These are phyloP conservation scores for Globisporangium emineosum DNA, from an alignment of 352 stramenopile genomes.

Conservation along the genomic window DNA sequence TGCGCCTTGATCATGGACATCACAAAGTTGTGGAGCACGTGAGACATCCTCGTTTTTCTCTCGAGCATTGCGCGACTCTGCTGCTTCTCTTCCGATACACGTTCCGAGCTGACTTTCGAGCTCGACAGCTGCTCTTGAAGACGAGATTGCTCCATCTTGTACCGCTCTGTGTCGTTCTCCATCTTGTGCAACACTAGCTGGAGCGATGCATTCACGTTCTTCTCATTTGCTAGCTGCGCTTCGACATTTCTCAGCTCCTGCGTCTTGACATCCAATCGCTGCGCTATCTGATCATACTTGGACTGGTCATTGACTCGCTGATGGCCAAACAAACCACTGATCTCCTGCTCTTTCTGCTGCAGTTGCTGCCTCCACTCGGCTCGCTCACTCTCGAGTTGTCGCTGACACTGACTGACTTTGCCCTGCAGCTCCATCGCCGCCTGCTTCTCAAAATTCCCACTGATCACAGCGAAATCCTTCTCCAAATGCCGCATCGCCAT, in stretches of 20 bases:
- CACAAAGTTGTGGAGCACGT: slow-evolving; percentile 31
- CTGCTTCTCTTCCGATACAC: slow-evolving; percentile 22
- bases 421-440: slow-evolving; percentile 20
- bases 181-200: slow-evolving; percentile 33
- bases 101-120: slow-evolving; percentile 29
- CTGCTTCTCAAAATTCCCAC: slow-evolving; percentile 27
- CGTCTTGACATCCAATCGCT: slow-evolving; percentile 39
- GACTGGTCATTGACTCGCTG: slow-evolving; percentile 52
- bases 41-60: slow-evolving; percentile 23
- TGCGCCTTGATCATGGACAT: slow-evolving; percentile 21
- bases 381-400: slow-evolving; percentile 35
- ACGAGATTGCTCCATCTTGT: slow-evolving; percentile 30
- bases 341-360: slow-evolving; percentile 50
- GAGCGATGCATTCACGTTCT: slow-evolving; percentile 27
- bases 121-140: slow-evolving; percentile 38
- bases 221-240: slow-evolving; percentile 20
- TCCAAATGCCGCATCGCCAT: slow-evolving; percentile 27
- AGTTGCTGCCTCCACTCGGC: slow-evolving; percentile 39
- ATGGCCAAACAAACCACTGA: slow-evolving; percentile 35
- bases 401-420: slow-evolving; percentile 22
- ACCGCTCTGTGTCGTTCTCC: slow-evolving; percentile 33
- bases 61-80: slow-evolving; percentile 20
- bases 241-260: slow-evolving; percentile 34
- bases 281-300: slow-evolving; percentile 48
- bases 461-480: slow-evolving; percentile 24